phyloP scores from a whole-genome alignment of 2,329 filamentous ascomycete species.

The Claviceps arundinis region DNA sequence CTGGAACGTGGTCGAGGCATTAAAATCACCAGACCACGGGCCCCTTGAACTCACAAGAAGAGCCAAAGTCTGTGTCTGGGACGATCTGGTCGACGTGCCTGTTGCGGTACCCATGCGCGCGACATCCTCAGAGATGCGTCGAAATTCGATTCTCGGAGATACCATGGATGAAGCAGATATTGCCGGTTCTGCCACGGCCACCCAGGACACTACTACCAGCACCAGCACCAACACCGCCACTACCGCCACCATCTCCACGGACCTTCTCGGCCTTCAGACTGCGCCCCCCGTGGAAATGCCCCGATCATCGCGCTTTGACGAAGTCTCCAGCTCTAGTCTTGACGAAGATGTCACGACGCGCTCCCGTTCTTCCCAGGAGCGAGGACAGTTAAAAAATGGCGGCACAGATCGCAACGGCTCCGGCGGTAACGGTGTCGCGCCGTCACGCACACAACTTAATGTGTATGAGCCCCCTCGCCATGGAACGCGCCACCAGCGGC shows the following conservation, averaged over 20 bases:
- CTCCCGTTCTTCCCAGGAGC: conserved; percentile 22
- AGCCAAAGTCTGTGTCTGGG: conserved; percentile 91
- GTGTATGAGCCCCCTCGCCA: conserved; percentile 33
- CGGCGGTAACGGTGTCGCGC: conserved; percentile 22
- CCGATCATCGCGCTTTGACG: conserved; percentile 58
- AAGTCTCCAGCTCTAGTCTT: conserved; percentile 40
- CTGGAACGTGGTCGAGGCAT: conserved; percentile 96
- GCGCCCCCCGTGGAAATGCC: conserved; percentile 50
- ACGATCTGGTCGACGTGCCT: conserved; percentile 91
- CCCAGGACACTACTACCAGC: conserved; percentile 7
- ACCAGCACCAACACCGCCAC: conserved; percentile 30
- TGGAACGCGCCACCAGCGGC: conserved; percentile 30
- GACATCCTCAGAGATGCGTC: conserved; percentile 72
- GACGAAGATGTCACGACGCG: conserved; percentile 24
- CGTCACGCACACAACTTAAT: conserved; percentile 24
- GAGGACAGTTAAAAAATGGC: conserved; percentile 5
- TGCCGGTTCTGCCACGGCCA: conserved; percentile 22
- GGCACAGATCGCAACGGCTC: conserved; percentile 8
- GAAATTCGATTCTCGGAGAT: conserved; percentile 38
- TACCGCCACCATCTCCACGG: conserved; percentile 27
- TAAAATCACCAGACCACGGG: conserved; percentile 85
- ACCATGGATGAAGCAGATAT: conserved; percentile 83
- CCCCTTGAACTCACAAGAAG: conserved; percentile 84
- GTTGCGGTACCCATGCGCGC: conserved; percentile 81
- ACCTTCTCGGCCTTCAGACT: conserved; percentile 56